phyloP scores from a whole-genome alignment of 352 stramenopile genomes.

The Globisporangium canariense region DNA sequence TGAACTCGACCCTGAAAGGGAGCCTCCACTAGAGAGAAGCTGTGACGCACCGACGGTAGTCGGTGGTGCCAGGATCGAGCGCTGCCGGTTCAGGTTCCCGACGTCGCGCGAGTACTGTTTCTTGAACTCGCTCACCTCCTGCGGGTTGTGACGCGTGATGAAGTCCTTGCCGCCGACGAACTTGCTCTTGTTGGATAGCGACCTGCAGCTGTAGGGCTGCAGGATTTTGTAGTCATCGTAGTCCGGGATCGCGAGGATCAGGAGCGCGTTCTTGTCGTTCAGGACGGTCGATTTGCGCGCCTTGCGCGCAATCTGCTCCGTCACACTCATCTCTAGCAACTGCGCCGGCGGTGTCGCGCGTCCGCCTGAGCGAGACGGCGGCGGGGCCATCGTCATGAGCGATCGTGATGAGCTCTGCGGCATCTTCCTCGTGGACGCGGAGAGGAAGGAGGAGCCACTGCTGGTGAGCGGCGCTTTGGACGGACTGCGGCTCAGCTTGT shows the following conservation, averaged over 20 bases:
- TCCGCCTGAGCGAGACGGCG: constrained; percentile 20
- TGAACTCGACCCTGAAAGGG: constrained; percentile 17
- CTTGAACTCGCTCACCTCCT: constrained; percentile 75
- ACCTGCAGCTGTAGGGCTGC: constrained; percentile 72
- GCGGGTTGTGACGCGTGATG: constrained; percentile 65
- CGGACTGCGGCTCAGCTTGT: constrained; percentile 1
- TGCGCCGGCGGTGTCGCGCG: constrained; percentile 26
- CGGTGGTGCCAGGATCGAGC: constrained; percentile 54
- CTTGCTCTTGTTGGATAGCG: constrained; percentile 52
- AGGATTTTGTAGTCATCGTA: constrained; percentile 78
- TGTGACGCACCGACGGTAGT: constrained; percentile 14
- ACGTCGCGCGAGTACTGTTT: constrained; percentile 70
- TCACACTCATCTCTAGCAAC: constrained; percentile 51
- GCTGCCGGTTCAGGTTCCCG: constrained; percentile 60
- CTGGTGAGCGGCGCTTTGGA: constrained; percentile 3
- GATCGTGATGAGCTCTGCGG: constrained; percentile 25
- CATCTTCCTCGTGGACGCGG: constrained; percentile 12
- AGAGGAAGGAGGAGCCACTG: background rate
- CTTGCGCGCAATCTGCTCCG: constrained; percentile 65
- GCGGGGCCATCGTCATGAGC: constrained; percentile 23
- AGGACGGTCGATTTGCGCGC: constrained; percentile 68
- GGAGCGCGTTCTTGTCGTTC: constrained; percentile 62
- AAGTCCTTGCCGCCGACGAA: constrained; percentile 69
- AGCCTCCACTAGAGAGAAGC: constrained; percentile 20
- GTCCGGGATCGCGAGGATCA: constrained; percentile 70